These are phyloP conservation scores for Isoetes taiwanensis DNA, from an alignment of 75 land plant species.

Conservation along the genomic window DNA sequence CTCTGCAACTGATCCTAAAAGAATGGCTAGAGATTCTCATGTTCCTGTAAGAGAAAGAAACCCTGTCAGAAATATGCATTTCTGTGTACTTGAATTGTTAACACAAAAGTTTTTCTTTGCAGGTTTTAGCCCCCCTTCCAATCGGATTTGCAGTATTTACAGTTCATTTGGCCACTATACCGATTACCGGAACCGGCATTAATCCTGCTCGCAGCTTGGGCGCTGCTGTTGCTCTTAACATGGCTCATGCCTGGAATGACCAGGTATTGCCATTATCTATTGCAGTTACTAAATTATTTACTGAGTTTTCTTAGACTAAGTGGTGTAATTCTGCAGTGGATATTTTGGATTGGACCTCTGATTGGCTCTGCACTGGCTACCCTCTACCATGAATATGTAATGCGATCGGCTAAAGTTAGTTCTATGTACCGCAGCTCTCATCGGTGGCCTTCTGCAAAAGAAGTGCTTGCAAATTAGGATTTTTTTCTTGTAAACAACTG, in stretches of 20 bases:
- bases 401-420: too few relatives aligned
- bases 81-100: too few relatives aligned
- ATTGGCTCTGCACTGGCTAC: constrained; percentile 19
- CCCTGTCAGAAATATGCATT: too few relatives aligned
- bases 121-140: constrained; percentile 1
- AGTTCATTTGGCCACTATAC: not conserved
- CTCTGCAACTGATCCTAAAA: constrained; percentile 62
- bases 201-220: constrained; percentile 6
- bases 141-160: constrained; percentile 3
- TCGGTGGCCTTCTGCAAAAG: too few relatives aligned
- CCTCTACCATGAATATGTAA: constrained; percentile 14
- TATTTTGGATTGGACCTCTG: constrained; percentile 23
- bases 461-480: too few relatives aligned
- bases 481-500: too few relatives aligned
- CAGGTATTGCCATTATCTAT: too few relatives aligned
- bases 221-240: constrained; percentile 23
- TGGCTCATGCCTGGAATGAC: constrained; percentile 30
- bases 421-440: too few relatives aligned
- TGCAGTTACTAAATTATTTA: too few relatives aligned
- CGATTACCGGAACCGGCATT: not conserved
- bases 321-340: constrained; percentile 22
- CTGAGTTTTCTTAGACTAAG: too few relatives aligned
- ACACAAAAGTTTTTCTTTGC: too few relatives aligned
- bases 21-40: constrained; percentile 52
- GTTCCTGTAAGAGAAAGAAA: constrained; percentile 36